Evolutionary conservation across 768 basidiomycete species (phyloP).

Genomic region (Xerocomus spinulosus): DNA sequence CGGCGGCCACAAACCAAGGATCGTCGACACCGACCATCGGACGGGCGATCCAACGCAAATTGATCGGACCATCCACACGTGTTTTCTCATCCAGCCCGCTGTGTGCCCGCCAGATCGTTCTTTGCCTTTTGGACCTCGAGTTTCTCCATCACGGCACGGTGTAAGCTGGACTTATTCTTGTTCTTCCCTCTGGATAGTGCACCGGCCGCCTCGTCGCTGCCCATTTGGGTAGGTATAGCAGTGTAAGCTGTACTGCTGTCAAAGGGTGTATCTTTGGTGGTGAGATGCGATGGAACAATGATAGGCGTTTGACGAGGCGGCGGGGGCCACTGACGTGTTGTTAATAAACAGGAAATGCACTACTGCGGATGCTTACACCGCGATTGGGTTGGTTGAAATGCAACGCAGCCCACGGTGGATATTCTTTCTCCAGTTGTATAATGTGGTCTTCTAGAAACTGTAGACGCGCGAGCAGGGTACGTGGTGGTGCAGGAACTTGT

Average conservation of each 20-base stretch:
- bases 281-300: conserved; percentile 69
- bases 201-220: conserved; percentile 11
- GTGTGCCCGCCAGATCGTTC: conserved; percentile 39
- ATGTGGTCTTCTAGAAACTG: conserved; percentile 76
- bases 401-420: conserved; percentile 84
- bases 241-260: conserved; percentile 9
- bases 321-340: conserved; percentile 65
- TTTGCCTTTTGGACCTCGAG: conserved; percentile 72
- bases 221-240: conserved; percentile 4
- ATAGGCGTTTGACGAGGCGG: conserved; percentile 75
- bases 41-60: background rate
- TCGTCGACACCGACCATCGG: background rate
- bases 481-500: conserved; percentile 68
- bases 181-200: conserved; percentile 26
- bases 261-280: conserved; percentile 27
- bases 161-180: conserved; percentile 58
- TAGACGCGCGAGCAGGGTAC: conserved; percentile 57
- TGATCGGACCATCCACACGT: background rate
- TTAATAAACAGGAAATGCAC: background rate
- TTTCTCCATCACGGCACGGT: conserved; percentile 69
- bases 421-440: conserved; percentile 71
- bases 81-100: conserved; percentile 17
- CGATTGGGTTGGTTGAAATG: conserved; percentile 84
- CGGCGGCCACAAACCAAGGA: background rate
- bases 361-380: conserved; percentile 49